Evolutionary conservation across 2,329 filamentous ascomycete species (phyloP), one percentile per base, ranked within the genome.

Genomic region (Epichloe elymi): DNA sequence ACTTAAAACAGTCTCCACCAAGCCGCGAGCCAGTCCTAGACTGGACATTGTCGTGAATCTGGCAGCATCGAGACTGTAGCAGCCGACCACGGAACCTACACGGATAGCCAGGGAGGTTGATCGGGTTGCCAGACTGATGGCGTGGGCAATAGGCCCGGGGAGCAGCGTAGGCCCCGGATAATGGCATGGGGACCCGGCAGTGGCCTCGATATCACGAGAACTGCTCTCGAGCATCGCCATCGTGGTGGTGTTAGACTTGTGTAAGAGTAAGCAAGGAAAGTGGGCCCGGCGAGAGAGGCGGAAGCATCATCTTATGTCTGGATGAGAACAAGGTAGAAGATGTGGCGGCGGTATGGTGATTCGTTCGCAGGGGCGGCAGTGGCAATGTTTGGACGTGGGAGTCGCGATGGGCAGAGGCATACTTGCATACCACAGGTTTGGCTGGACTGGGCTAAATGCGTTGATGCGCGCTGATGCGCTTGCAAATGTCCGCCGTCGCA

Each of bases 91-190:
- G 3, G 74, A 75, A 40, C 75, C 71, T 39, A 78, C 63, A 5
- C 76, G 74, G 23, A 81, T 70, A 35, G 74, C 75, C 23, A 83
- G 68, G 68, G 76, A 74, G 15, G 79, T 78, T 3, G 79, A 81
- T 50, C 78, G 72, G 3, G 80, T 79, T 11, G 79, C 76, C 43
- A 83, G 66, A 56, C 79, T 82, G 50, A 85, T 72, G 30, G 73
- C 74, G 48, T 73, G 76, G 36, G 81, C 81, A 45, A 84, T 63
- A 0, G 78, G 70, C 2, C 65, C 58, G 1, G 81, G 81, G 0
- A 85, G 71, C 17, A 85, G 70, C 11, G 78, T 82, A 47, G 62
- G 64, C 12, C 60, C 59, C 3, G 59, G 61, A 17, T 59, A 59
- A 5, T 60, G 58, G 30, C 40, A 50, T 20, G 44, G 19, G 42